Evolutionary conservation across 2,329 filamentous ascomycete species (phyloP), one percentile per base, ranked within the genome.

Genomic region (Aspergillus cejpii): DNA sequence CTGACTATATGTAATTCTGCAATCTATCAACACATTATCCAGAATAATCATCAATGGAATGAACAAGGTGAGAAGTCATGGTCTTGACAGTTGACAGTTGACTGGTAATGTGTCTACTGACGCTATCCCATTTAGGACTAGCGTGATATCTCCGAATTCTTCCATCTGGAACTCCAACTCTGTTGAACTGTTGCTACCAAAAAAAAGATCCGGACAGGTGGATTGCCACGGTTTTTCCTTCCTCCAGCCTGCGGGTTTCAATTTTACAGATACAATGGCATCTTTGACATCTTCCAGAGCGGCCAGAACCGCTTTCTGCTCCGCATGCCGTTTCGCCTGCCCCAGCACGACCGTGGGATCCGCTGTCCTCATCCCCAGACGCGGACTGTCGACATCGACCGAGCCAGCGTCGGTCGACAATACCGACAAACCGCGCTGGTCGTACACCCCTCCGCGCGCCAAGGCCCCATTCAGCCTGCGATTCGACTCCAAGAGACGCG

Each of bases 401-500:
- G 57, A 62, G 41, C 56, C 61, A 41, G 45, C 55, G 28, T 45
- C 66, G 43, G 56, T 56, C 38, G 57, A 66, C 40, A 49, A 63
- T 53, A 44, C 49, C 47, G 53, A 70, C 47, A 60, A 66, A 53
- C 83, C 84, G 40, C 75, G 84, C 71, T 89, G 85, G 85, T 74
- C 78, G 8, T 76, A 81, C 58, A 89, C 85, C 6, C 85, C 85
- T 7, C 70, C 77, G 51, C 72, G 70, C 45, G 84, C 87, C 75
- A 86, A 83, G 68, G 83, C 83, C 3, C 79, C 81, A 1, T 78
- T 87, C 47, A 62, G 66, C 48, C 50, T 69, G 36, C 67, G 62
- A 34, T 51, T 61, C 28, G 54, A 63, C 44, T 63, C 61, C 31
- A 62, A 63, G 40, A 56, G 60, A 41, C 57, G 56, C 15, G 50